Conservation (phyloP, 371 early-diverging fungal species). For the Apophysomyces ossiformis region DNA sequence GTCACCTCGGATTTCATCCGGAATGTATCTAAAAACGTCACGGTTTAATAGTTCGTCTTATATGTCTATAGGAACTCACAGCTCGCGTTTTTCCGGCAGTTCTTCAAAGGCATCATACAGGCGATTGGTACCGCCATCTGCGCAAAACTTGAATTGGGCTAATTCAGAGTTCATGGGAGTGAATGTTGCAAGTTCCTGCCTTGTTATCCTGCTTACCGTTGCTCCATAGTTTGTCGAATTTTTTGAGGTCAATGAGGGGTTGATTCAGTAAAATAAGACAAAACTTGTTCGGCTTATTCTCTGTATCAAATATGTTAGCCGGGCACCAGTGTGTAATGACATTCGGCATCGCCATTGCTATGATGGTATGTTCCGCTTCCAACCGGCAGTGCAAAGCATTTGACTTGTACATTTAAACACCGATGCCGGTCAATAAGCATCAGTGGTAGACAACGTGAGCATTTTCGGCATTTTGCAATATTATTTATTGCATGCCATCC, state of each 20-base stretch:
- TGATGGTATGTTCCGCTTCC: not conserved
- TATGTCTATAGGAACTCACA: conserved; percentile 30
- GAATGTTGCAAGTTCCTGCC: not conserved
- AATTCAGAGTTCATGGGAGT: not conserved
- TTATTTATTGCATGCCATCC: too few species aligned
- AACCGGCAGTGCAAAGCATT: too few species aligned
- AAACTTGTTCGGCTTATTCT: conserved; percentile 29
- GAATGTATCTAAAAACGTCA: conserved; percentile 62
- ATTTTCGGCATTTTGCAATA: too few species aligned
- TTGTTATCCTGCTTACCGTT: conserved; percentile 33
- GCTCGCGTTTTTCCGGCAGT: conserved; percentile 43
- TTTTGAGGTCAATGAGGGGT: conserved; percentile 31
- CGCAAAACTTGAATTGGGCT: conserved; percentile 77
- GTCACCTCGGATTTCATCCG: conserved; percentile 85
- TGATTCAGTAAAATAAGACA: conserved; percentile 47
- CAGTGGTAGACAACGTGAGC: too few species aligned
- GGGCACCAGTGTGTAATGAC: conserved; percentile 43
- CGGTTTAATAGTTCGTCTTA: not conserved
- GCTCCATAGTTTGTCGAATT: conserved; percentile 39
- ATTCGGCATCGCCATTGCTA: conserved; percentile 12
- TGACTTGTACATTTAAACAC: too few species aligned
- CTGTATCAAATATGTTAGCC: conserved; percentile 32
- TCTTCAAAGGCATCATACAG: conserved; percentile 70
- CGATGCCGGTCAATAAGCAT: too few species aligned
- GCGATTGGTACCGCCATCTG: conserved; percentile 92